Evolutionary conservation across 495 filamentous ascomycete species (phyloP), one percentile per base, ranked within the genome.

Genomic region (Daldinia concentrica): DNA sequence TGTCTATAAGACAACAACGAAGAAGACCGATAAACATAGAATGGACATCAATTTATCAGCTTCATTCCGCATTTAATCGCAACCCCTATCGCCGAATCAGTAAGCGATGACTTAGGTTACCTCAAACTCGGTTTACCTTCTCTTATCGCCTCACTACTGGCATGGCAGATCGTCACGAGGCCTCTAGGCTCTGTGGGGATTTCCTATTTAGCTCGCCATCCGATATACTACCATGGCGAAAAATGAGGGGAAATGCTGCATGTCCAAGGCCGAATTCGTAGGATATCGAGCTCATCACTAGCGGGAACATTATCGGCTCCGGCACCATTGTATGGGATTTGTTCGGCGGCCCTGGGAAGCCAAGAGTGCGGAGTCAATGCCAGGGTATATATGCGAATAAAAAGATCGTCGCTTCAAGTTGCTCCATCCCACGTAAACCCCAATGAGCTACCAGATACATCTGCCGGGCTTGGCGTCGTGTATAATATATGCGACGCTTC

Each of bases 381-480:
- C 12, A 36, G 34, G 34, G 34, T 0, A 36, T 36, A 36, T 36
- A 36, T 36, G 19, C 24, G 14, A 58, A 34, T 22, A 48, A 27
- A 17, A 12, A 59, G 64, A 64, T 64, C 56, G 45, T 64, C 69
- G 30, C n/a, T 29, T 8, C 30, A 58, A 58, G 34, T 24, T 62
- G 45, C 63, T 63, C 63, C 62, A 73, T 60, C 60, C 60, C 69
- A 56, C 55, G 48, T 59, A 64, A 22, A 15, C 41, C 45, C 64
- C 58, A 51, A 64, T 64, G 29, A 60, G 57, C 58, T 32, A 65
- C n/a, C n/a, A 64, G 58, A 72, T 27, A 52, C 64, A 78, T 78
- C 76, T 76, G 74, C 76, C 76, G 76, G 51, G 58, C 76, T 78
- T 76, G 76, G 76, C 71, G 63, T 68, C 32, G 60, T 66, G 54